Evolutionary conservation across 495 filamentous ascomycete genomes (phyloP).

Genomic region (Hyaloscypha hepaticicola): DNA sequence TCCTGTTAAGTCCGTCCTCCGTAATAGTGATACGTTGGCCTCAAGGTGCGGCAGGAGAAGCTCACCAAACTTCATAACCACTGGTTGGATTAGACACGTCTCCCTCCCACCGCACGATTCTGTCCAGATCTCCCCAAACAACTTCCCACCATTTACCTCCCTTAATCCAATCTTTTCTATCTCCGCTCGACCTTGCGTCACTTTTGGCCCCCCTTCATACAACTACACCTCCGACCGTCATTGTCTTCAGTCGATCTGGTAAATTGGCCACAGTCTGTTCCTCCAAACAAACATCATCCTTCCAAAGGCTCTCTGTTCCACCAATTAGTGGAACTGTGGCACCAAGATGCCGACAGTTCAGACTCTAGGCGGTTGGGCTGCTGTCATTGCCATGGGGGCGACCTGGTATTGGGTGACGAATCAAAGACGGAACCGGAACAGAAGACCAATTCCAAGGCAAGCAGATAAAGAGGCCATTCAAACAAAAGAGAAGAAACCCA

Average conservation of each 20-base stretch:
- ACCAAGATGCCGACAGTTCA: constrained; percentile 19
- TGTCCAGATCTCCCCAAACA: not conserved
- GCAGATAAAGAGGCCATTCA: constrained; percentile 13
- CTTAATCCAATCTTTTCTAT: not conserved
- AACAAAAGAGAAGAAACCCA: constrained; percentile 42
- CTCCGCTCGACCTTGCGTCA: not conserved
- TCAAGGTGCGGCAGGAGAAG: not conserved
- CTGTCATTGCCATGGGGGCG: constrained; percentile 52
- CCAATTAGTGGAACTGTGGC: constrained; percentile 6
- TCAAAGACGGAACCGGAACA: constrained; percentile 23
- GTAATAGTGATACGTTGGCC: not conserved
- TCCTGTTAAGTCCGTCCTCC: not conserved
- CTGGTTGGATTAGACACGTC: not conserved
- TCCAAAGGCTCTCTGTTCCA: not conserved
- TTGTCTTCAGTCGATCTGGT: not conserved
- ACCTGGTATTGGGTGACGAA: constrained; percentile 30
- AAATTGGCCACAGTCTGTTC: not conserved
- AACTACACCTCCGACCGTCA: not conserved
- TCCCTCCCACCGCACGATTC: not conserved
- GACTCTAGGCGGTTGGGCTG: constrained; percentile 54
- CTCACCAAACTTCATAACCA: not conserved
- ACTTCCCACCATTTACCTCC: not conserved
- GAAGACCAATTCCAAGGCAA: constrained; percentile 13
- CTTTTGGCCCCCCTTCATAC: not conserved
- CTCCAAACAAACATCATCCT: not conserved